Conservation (phyloP, 495 filamentous ascomycete genomes). For the Opeltia flavorubescens region DNA sequence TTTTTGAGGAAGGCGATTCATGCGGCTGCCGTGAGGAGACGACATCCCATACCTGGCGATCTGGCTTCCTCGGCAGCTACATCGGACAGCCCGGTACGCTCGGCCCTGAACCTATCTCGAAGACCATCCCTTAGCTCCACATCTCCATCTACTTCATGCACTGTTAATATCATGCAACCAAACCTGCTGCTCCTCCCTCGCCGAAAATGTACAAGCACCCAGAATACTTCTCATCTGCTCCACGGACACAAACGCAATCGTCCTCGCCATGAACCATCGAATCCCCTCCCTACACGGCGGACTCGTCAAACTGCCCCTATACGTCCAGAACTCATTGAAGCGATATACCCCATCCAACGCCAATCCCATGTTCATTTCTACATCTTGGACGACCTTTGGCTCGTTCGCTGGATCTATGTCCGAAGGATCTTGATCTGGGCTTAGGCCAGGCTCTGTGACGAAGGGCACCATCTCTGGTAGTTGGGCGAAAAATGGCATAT, state of each 20-base stretch:
- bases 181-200: neutral
- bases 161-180: neutral
- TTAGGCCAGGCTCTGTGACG: neutral
- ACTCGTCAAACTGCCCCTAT: neutral
- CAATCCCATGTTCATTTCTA: neutral
- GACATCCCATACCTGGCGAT: too few relatives aligned
- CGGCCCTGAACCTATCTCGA: too few relatives aligned
- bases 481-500: conserved; percentile 16
- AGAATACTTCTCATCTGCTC: neutral
- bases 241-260: neutral
- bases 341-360: neutral
- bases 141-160: too few relatives aligned
- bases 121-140: too few relatives aligned
- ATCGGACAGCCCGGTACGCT: too few relatives aligned
- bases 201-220: neutral
- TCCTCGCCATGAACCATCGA: neutral
- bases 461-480: conserved; percentile 5
- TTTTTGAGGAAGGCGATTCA: too few relatives aligned
- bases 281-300: neutral
- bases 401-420: neutral
- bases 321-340: neutral
- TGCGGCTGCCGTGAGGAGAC: too few relatives aligned
- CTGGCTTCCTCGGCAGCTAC: too few relatives aligned
- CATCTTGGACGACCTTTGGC: neutral
- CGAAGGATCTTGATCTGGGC: neutral